Base-by-base conservation (phyloP, 495 filamentous ascomycete genomes). In the Trichoderma reesei region DNA sequence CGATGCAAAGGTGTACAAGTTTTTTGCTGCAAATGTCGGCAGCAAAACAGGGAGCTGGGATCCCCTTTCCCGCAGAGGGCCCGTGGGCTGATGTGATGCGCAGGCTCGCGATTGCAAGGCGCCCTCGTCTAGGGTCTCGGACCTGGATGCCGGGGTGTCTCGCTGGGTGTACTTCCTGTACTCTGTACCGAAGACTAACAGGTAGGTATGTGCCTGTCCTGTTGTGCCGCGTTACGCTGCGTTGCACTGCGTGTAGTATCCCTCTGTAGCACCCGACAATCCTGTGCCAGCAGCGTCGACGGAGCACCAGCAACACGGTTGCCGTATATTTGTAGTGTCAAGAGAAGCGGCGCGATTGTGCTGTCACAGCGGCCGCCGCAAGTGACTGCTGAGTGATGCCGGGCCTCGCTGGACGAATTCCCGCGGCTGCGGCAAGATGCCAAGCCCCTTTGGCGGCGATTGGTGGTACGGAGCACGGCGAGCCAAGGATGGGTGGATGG, bases 381-480 rank as follows among this genome's bases (percentile, higher is more conserved):
- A 39, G 38, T 34, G 31, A 56, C 33, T 26, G 26, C 26, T 26
- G 26, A 26, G 26, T 26, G 26, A 26, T 26, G 26, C 48, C 48
- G 20, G 48, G 48, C 26, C 48, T 56, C 26, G 20, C 33, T 8
- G 26, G 26, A 26, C 26, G 26, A 1, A 56, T 20, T 56, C 48
- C 48, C 48, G 48, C 48, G 48, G 48, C 20, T 56, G 48, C 48
- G 48, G 48, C 48, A 33, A 56, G 48, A 33, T 31, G 48, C 48
- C 26, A 56, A 56, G 48, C 48, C 48, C 48, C 48, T 56, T 56
- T 56, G 48, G 48, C 48, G 48, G 48, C 48, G 26, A 18, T 48
- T 48, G 14, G 44, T 16, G n/a, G 44, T n/a, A 48, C 44, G 44
- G 44, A 48, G 16, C 14, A 16, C n/a, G 44, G 44, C n/a, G 44